A percentile compares a stretch with the other conserved stretches of the same genome.
Evolutionary conservation across 2,329 filamentous ascomycete genomes (phyloP).

Genomic region (Pseudocercospora pini-densiflorae): DNA sequence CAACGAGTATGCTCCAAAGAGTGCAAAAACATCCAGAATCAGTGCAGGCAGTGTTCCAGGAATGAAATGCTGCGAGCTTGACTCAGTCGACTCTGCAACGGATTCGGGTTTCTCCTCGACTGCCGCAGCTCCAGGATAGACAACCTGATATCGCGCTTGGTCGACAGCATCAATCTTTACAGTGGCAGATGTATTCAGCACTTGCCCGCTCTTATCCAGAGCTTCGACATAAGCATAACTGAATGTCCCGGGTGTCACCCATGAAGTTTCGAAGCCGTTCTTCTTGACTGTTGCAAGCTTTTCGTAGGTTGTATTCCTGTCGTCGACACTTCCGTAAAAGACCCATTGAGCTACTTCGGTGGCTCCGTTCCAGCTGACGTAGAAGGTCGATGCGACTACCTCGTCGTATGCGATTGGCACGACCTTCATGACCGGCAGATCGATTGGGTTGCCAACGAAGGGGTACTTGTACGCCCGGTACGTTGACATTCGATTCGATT

Average conservation of each 20-base stretch:
- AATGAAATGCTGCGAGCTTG: not conserved
- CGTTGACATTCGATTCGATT: slow-evolving; percentile 43
- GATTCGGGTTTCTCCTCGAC: not conserved
- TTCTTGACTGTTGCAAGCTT: slow-evolving; percentile 14
- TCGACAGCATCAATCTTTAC: not conserved
- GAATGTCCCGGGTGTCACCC: not conserved
- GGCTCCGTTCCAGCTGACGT: slow-evolving; percentile 57
- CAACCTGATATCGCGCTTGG: not conserved
- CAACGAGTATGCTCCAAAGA: not conserved
- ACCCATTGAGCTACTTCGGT: slow-evolving; percentile 52
- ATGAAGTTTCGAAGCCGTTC: slow-evolving; percentile 22
- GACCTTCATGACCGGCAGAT: slow-evolving; percentile 46
- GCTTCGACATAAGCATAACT: not conserved
- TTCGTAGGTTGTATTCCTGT: not conserved
- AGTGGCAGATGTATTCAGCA: not conserved
- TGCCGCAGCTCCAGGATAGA: not conserved
- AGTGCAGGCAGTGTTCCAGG: not conserved
- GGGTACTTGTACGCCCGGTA: slow-evolving; percentile 57
- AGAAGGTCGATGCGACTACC: slow-evolving; percentile 40
- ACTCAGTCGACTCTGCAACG: not conserved
- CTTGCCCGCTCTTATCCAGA: not conserved
- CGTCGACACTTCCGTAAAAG: slow-evolving; percentile 28
- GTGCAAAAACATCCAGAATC: not conserved
- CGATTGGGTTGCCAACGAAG: slow-evolving; percentile 46
- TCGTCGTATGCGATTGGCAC: slow-evolving; percentile 35